A percentile compares a stretch with the other conserved stretches of the same genome.
These are phyloP conservation scores for Juncus inflexus DNA, from an alignment of 176 grass and related monocot genomes.

Conservation along the genomic window DNA sequence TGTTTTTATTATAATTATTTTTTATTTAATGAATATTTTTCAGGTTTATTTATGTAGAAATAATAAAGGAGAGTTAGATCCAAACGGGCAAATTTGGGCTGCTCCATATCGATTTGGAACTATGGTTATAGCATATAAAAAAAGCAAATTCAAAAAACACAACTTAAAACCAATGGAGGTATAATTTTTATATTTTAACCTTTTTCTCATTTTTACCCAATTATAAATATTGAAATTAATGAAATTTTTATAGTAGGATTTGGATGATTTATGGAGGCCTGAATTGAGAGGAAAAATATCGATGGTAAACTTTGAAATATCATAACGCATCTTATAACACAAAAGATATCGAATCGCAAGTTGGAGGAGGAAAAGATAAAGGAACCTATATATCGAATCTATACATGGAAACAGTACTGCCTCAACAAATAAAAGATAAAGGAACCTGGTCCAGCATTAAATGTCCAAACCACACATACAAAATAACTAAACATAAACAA, in stretches of 20 bases:
- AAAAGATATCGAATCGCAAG: slow-evolving; percentile 54
- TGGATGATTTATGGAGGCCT: slow-evolving; percentile 86
- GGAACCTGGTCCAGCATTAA: too few relatives aligned
- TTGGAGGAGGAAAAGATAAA: slow-evolving; percentile 69
- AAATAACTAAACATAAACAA: too few relatives aligned
- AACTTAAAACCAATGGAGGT: slow-evolving; percentile 88
- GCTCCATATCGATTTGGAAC: slow-evolving; percentile 86
- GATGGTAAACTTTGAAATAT: slow-evolving; percentile 82
- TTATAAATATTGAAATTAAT: slow-evolving; percentile 11
- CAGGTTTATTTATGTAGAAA: slow-evolving; percentile 96
- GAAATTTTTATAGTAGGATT: slow-evolving; percentile 43
- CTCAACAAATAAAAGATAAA: too few relatives aligned
- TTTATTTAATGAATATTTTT: slow-evolving; percentile 25
- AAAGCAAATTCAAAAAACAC: slow-evolving; percentile 75
- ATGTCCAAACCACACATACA: too few relatives aligned
- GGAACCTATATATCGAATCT: too few relatives aligned
- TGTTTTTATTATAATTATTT: neutral
- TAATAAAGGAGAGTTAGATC: slow-evolving; percentile 69
- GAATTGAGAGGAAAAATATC: slow-evolving; percentile 81
- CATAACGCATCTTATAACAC: slow-evolving; percentile 83
- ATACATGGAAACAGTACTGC: too few relatives aligned
- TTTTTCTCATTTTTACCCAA: neutral
- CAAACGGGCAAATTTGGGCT: slow-evolving; percentile 67
- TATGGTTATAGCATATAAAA: slow-evolving; percentile 92
- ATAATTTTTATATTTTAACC: neutral